Evolutionary conservation across 805 yeast species (phyloP).

Genomic region (Sporopachydermia quercuum): DNA sequence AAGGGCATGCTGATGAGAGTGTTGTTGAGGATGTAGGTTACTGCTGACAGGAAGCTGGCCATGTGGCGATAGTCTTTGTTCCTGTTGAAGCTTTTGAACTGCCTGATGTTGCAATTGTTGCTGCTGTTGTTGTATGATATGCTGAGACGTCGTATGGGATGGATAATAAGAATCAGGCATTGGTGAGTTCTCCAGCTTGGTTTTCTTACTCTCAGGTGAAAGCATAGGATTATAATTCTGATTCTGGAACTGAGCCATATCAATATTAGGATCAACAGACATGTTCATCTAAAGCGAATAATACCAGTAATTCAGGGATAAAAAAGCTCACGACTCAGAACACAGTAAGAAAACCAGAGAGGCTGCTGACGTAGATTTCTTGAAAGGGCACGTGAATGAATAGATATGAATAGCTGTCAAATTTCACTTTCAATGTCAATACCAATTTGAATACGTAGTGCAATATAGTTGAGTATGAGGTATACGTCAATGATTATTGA

Average conservation of each 20-base stretch:
- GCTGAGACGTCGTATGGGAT: background rate
- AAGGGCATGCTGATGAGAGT: conserved; percentile 6
- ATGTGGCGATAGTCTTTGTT: conserved; percentile 1
- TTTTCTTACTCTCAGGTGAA: background rate
- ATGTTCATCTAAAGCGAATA: too few relatives aligned
- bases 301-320: too few relatives aligned
- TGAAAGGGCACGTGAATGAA: too few relatives aligned
- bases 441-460: too few relatives aligned
- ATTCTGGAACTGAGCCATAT: background rate
- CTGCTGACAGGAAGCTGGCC: background rate
- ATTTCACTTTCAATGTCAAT: too few relatives aligned
- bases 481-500: too few relatives aligned
- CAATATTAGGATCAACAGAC: too few relatives aligned
- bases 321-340: too few relatives aligned
- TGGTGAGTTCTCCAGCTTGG: background rate
- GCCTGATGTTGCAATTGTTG: conserved; percentile 3
- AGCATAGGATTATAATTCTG: background rate
- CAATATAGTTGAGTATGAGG: too few relatives aligned
- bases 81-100: conserved; percentile 2
- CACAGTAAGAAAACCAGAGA: too few relatives aligned
- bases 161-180: conserved; percentile 1
- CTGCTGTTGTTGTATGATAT: background rate
- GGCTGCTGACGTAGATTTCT: too few relatives aligned
- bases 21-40: conserved; percentile 4
- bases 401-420: too few relatives aligned